These are phyloP conservation scores for Syncephalastrum sp. DNA, from an alignment of 371 early-diverging fungal species.

Conservation along the genomic window DNA sequence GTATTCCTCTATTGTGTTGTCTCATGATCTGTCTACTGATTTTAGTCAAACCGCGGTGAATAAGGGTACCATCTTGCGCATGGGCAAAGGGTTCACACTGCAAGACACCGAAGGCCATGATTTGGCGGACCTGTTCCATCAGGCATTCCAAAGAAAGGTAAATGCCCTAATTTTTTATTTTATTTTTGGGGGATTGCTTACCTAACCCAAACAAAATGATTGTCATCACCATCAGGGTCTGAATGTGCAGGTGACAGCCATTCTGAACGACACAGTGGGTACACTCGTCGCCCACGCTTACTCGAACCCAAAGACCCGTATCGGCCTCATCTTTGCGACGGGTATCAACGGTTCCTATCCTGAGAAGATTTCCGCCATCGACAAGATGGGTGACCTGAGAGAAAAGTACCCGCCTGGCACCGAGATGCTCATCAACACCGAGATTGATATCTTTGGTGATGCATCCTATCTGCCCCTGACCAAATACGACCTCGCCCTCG, in stretches of 20 bases:
- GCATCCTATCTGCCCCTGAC: constrained; percentile 71
- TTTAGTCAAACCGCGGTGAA: constrained; percentile 73
- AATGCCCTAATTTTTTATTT: background rate
- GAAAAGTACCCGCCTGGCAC: constrained; percentile 23
- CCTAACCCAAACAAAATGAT: background rate
- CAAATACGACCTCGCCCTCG: constrained; percentile 74
- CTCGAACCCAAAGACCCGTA: constrained; percentile 66
- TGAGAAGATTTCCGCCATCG: constrained; percentile 21
- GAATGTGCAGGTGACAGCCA: constrained; percentile 71
- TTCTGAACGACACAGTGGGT: constrained; percentile 93
- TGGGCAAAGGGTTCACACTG: constrained; percentile 91
- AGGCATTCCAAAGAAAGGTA: constrained; percentile 72
- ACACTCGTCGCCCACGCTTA: constrained; percentile 84
- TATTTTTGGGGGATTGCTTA: constrained; percentile 2
- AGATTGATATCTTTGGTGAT: constrained; percentile 78
- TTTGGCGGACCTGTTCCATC: constrained; percentile 74
- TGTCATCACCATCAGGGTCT: constrained; percentile 32
- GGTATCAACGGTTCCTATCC: constrained; percentile 80
- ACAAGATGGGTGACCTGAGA: constrained; percentile 61
- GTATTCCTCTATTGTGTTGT: background rate
- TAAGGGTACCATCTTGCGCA: constrained; percentile 73
- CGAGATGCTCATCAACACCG: constrained; percentile 86
- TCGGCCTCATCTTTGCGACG: constrained; percentile 88
- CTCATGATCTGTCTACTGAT: constrained; percentile 5
- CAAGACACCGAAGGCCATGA: constrained; percentile 78